Evolutionary conservation across 202 grass and related monocot genomes (phyloP), one percentile per base, ranked within the genome.

Genomic region (Cymbopogon flexuosus): DNA sequence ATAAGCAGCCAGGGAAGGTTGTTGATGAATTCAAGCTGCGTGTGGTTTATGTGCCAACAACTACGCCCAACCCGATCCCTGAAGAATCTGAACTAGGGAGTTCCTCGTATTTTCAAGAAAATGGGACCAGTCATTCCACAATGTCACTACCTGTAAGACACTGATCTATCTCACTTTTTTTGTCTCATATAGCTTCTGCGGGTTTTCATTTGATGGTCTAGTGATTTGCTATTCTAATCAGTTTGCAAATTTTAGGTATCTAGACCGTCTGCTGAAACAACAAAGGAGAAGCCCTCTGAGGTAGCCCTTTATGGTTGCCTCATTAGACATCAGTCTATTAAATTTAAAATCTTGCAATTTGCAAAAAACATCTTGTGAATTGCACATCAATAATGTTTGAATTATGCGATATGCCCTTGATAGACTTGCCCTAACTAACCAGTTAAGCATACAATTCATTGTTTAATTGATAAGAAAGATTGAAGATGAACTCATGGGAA

Each of bases 1-100:
- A 84, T 78, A 98, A 95, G 84, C 92, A 90, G 86, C 76, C 88
- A 70, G 92, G 90, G 42, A 98, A 84, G 61, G 65, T 88, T 65
- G 82, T 98, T 30, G 96, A 95, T 51, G 96, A 98, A 84, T 93
- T 86, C 82, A 98, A 98, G 81, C 85, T 98, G 74, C 84, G 92
- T 42, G 96, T 98, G 70, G 57, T 93, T 49, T 98, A 91, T 77
- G 82, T 91, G 65, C 90, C 80, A 69, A 80, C 78, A 46, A 92
- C 86, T 79, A 77, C 71, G 41, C 88, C 96, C 5, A 88, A 80
- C 21, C 72, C 77, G 5, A 80, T 93, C 41, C 77, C 68, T 49
- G 96, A 98, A 68, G 96, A 98, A 35, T 84, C 90, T 42, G 92
- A 98, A 80, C 90, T 91, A 87, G 88, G 92, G 24, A 89, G 77